Evolutionary conservation across 1,139 yeast species (phyloP).

Genomic region (Nakaseomyces kungkrabaensis): DNA sequence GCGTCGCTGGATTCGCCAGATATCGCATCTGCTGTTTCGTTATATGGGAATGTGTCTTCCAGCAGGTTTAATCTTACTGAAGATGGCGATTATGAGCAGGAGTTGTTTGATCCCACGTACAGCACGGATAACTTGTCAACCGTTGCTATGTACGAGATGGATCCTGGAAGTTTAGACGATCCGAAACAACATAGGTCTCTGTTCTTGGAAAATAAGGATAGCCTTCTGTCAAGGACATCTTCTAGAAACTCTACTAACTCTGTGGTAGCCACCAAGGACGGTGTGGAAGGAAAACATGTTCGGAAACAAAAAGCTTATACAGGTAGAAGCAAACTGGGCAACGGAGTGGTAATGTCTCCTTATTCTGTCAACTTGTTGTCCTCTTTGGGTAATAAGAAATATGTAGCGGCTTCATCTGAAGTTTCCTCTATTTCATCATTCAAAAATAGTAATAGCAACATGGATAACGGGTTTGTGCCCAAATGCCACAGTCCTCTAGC

Average conservation of each 20-base stretch:
- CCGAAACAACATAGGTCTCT: slow-evolving; percentile 10
- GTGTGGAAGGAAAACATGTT: slow-evolving; percentile 53
- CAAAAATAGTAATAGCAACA: neutral
- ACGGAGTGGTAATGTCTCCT: slow-evolving; percentile 9
- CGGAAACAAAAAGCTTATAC: slow-evolving; percentile 36
- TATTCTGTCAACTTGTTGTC: slow-evolving; percentile 27
- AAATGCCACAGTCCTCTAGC: slow-evolving; percentile 1
- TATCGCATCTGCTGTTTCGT: slow-evolving; percentile 17
- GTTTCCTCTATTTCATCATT: neutral
- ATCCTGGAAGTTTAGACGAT: slow-evolving; percentile 11
- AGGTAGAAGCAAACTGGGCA: neutral
- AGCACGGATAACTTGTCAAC: slow-evolving; percentile 17
- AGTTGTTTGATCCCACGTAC: neutral
- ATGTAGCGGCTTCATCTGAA: neutral
- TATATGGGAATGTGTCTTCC: slow-evolving; percentile 13
- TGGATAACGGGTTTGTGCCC: neutral
- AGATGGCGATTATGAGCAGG: neutral
- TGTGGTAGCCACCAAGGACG: slow-evolving; percentile 67
- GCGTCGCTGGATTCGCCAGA: slow-evolving; percentile 18
- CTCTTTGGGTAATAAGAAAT: neutral
- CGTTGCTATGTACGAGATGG: slow-evolving; percentile 19
- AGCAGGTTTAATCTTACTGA: slow-evolving; percentile 5
- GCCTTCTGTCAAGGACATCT: slow-evolving; percentile 37
- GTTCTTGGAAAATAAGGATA: slow-evolving; percentile 31
- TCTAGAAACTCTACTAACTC: slow-evolving; percentile 55